phyloP scores from a whole-genome alignment of 768 basidiomycete species.

The Kockovaella imperatae region DNA sequence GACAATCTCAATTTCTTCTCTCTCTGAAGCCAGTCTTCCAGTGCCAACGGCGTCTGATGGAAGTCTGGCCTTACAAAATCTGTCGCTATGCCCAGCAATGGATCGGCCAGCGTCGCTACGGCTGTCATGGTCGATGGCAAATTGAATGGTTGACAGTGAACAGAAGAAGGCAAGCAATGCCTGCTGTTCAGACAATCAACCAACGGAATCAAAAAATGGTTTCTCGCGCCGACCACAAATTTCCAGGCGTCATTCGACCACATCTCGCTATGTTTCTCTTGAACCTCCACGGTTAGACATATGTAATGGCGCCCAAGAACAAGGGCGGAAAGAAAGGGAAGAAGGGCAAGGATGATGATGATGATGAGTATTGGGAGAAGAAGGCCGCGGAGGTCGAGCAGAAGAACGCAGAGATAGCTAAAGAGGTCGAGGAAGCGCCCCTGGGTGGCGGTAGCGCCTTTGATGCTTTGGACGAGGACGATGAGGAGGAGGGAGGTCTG shows the following conservation, averaged over 20 bases:
- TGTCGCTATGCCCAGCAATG: conserved; percentile 26
- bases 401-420: conserved; percentile 4
- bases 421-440: conserved; percentile 12
- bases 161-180: too few relatives aligned
- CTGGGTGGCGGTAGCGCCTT: conserved; percentile 20
- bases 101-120: conserved; percentile 13
- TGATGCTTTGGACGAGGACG: conserved; percentile 29
- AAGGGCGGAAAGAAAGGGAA: conserved; percentile 70
- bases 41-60: conserved; percentile 82
- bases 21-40: conserved; percentile 71
- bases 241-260: background rate
- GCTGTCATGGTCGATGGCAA: conserved; percentile 11
- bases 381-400: conserved; percentile 36
- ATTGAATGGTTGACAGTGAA: background rate
- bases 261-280: background rate
- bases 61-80: conserved; percentile 75
- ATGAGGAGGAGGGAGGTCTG: conserved; percentile 40
- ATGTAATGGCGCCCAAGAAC: conserved; percentile 56
- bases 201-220: too few relatives aligned
- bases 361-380: conserved; percentile 49
- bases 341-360: conserved; percentile 71
- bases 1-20: conserved; percentile 71
- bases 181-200: too few relatives aligned
- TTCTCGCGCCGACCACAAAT: background rate
- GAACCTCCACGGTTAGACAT: background rate